These are phyloP conservation scores for Musa balbisiana DNA, from an alignment of 202 grass and related monocot species.

Conservation along the genomic window DNA sequence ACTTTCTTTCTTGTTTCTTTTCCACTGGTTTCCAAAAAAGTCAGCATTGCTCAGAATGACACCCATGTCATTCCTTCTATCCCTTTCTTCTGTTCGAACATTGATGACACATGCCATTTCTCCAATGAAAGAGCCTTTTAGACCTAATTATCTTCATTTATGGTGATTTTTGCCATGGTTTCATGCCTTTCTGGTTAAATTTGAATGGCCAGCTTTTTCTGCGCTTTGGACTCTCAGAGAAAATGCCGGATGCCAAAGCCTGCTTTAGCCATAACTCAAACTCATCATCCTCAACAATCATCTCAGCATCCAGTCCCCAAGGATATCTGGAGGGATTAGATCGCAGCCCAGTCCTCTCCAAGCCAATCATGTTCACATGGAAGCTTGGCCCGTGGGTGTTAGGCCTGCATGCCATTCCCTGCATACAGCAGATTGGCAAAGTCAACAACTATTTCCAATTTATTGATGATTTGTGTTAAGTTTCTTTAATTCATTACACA, in stretches of 20 bases:
- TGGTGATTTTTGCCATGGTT: constrained; percentile 55
- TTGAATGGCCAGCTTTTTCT: constrained; percentile 99
- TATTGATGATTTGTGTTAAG: background rate
- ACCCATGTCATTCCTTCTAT: too few relatives aligned
- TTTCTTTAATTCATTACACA: background rate
- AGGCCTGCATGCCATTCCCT: constrained; percentile 96
- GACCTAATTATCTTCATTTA: background rate
- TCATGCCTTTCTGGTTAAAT: constrained; percentile 75
- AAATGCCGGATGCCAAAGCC: constrained; percentile 75
- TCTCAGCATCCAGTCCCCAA: constrained; percentile 80
- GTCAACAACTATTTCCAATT: background rate
- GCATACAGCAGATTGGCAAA: constrained; percentile 14
- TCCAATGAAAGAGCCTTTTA: background rate
- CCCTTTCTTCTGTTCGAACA: background rate
- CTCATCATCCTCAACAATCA: constrained; percentile 76
- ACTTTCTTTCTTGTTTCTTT: background rate
- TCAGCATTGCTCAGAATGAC: too few relatives aligned
- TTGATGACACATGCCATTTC: background rate
- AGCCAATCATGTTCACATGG: constrained; percentile 93
- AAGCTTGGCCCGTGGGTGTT: constrained; percentile 95
- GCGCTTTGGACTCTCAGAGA: constrained; percentile 76
- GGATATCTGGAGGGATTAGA: constrained; percentile 63
- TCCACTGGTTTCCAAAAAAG: background rate
- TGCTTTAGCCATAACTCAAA: constrained; percentile 92
- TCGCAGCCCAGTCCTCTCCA: constrained; percentile 56